Evolutionary conservation across 306 rosid species (phyloP).

Genomic region (Vicia sativa): DNA sequence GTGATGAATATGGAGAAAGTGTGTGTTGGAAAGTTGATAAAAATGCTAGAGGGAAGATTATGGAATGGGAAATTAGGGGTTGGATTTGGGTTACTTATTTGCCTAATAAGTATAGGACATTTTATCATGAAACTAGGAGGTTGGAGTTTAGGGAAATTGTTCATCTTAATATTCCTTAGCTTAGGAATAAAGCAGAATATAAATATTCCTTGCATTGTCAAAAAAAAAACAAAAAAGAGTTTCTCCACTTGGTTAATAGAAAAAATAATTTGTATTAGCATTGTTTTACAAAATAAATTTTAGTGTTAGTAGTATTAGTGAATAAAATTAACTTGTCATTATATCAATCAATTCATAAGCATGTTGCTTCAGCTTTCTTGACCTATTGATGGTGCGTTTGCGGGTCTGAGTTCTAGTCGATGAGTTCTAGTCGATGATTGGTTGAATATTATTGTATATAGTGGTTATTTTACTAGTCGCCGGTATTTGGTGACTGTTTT

Average conservation of each 20-base stretch:
- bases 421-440: no score
- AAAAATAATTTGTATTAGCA: not conserved
- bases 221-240: no score
- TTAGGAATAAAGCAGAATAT: not conserved
- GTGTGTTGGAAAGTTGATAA: slow-evolving; percentile 85
- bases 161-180: slow-evolving; percentile 55
- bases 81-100: slow-evolving; percentile 93
- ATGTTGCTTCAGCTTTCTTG: no score
- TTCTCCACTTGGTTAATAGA: no score
- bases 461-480: no score
- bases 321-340: no score
- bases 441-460: no score
- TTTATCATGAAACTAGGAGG: slow-evolving; percentile 75
- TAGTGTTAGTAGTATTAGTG: no score
- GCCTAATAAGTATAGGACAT: slow-evolving; percentile 81
- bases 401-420: no score
- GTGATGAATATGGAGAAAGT: slow-evolving; percentile 82
- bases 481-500: no score
- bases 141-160: slow-evolving; percentile 74
- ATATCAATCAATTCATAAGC: no score
- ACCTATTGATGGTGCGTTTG: no score
- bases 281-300: not conserved
- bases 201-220: not conserved
- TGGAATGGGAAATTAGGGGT: slow-evolving; percentile 94
- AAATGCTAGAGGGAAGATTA: slow-evolving; percentile 58